Base-by-base conservation (phyloP, 2,329 filamentous ascomycete species). In the Hirsutella thompsonii region DNA sequence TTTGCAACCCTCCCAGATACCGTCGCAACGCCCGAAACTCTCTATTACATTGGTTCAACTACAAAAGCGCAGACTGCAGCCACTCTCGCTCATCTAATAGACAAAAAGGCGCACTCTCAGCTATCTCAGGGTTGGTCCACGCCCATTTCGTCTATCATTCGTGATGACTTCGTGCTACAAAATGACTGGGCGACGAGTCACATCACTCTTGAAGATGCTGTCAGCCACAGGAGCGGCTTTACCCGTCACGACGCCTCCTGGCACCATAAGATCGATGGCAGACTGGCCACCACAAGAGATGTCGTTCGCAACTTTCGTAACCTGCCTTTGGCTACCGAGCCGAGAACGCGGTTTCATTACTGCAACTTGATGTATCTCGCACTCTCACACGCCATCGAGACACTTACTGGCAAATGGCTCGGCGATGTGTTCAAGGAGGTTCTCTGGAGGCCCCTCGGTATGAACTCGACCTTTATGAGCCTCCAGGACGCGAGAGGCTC, bases 11-110 rank as follows among this genome's bases (percentile, higher is more conserved):
- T 57, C 13, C 56, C 46, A 44, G 67, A 64, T 60, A 62, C 20
- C 58, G 62, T 45, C 54, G 67, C 46, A 45, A 64, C 48, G 52
- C 59, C 39, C 43, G 56, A 68, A 23, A 77, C 72, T 0, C 57
- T 79, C 3, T 78, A 71, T 56, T 72, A 69, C 43, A 63, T 61
- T 2, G 76, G 66, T 2, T 76, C 70, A 37, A 75, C 66, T 2
- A 75, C 72, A 20, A 79, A 79, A 51, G 68, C 71, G 4, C 65
- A 72, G 41, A 69, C 66, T 0, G 66, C 68, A 2, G 70, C 71
- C 1, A 59, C 62, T 0, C 52, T 79, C 3, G 53, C 75, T 1
- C 64, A 69, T 1, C 51, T 73, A 5, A 63, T 77, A 10, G 58
- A 74, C 10, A 62, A 64, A n/a, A 59, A 68, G 8, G 26, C 44